Base-by-base conservation (phyloP, 2,329 filamentous ascomycete genomes). In the Colletotrichum cereale region DNA sequence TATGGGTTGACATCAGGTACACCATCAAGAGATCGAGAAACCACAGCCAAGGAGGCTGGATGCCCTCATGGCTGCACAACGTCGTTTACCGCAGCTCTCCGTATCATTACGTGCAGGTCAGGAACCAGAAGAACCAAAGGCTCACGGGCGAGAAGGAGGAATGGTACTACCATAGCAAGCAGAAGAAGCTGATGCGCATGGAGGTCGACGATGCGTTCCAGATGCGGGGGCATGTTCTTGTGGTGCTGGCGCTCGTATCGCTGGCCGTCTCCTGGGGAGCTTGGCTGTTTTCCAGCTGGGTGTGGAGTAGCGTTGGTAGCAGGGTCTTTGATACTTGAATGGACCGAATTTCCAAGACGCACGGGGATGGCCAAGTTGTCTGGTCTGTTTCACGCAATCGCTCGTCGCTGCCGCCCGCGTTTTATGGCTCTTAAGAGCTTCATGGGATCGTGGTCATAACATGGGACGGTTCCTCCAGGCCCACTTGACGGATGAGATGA, bases 151-250 rank as follows among this genome's bases (percentile, higher is more conserved):
- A 67, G 5, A 66, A 73, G 57, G 74, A 76, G 44, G 75, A 78
- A 24, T 84, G 80, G 78, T 85, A 86, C 74, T 89, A 88, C 73
- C 87, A 88, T 79, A 85, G 83, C 74, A 86, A 88, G 78, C 87
- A 90, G 80, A 83, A 86, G 71, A 89, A 90, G 77, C 82, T 93
- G 64, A 85, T 91, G 76, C 86, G 82, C 77, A 82, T 90, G 83
- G 89, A 93, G 78, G 84, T 90, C 21, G 84, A 84, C 3, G 90
- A 92, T 76, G 91, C 91, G 3, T 89, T 93, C 73, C 86, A 87
- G 77, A 83, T 92, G 78, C 85, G 89, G 31, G 81, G 83, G 14
- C 82, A 81, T 26, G 85, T 92, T n/a, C 80, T 91, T 31, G 77
- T 86, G 5, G 82, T 80, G 2, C 77, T 92, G 75, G 82, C 81